Evolutionary conservation across 2,329 filamentous ascomycete genomes (phyloP).

Genomic region (Scorias spongiosa): DNA sequence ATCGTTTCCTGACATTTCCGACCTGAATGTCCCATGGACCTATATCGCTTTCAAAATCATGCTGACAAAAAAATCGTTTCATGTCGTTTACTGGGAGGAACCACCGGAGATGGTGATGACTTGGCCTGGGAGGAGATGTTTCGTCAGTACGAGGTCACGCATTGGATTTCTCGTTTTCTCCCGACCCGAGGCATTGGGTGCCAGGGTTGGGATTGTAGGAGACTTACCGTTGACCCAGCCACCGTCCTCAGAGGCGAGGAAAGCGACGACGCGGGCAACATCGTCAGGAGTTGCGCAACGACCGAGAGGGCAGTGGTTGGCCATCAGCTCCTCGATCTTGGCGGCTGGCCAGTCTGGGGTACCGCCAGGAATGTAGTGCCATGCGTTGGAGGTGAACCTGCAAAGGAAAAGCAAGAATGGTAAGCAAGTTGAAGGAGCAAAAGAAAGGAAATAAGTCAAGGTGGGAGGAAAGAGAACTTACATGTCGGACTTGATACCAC

Average conservation of each 20-base stretch:
- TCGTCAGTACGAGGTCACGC: neutral
- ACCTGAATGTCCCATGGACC: too few species aligned
- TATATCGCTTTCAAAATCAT: too few species aligned
- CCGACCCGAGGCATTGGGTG: too few species aligned
- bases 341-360: conserved; percentile 33
- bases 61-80: too few species aligned
- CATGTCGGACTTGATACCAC: conserved; percentile 65
- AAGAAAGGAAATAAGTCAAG: conserved; percentile 23
- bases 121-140: conserved; percentile 16
- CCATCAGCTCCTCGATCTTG: conserved; percentile 36
- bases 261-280: conserved; percentile 25
- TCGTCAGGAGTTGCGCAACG: conserved; percentile 33
- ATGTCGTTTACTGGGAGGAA: conserved; percentile 20
- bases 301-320: conserved; percentile 33
- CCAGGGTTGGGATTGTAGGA: neutral
- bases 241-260: conserved; percentile 23
- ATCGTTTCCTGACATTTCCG: too few species aligned
- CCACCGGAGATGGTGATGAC: conserved; percentile 29
- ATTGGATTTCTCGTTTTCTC: too few species aligned
- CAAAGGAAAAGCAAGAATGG: conserved; percentile 3
- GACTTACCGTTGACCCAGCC: conserved; percentile 24
- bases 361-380: conserved; percentile 31
- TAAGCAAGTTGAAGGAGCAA: conserved; percentile 21
- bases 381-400: conserved; percentile 14
- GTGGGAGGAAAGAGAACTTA: conserved; percentile 36